Base-by-base conservation (phyloP, 2,329 filamentous ascomycete genomes). In the Trichophaea hybrida region DNA sequence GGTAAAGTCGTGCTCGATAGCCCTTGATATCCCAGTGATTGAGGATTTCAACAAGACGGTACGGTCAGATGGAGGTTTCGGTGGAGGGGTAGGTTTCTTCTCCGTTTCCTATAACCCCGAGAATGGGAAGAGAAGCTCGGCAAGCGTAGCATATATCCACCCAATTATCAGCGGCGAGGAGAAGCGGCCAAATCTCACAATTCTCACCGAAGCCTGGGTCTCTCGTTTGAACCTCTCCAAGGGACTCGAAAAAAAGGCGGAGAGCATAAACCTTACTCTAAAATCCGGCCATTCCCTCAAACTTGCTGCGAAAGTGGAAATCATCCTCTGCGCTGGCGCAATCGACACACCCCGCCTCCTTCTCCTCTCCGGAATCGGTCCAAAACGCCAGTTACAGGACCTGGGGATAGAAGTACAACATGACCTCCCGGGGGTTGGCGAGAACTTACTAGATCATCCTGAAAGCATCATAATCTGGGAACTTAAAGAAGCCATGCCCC, bases 81-180 rank as follows among this genome's bases (percentile, higher is more conserved):
- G 81, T 65, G 77, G 85, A 68, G 85, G 85, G 53, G 86, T 93
- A 33, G 89, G 89, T 59, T 95, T 94, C 78, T 91, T 94, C 77
- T 89, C 85, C 65, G 83, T 94, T 66, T 84, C 86, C 40, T 94
- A 94, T 75, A 94, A 94, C 75, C 89, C 89, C 2, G 88, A 94
- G 69, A 84, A 88, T 69, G 87, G 88, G 69, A 80, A 81, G 68
- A 82, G 89, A 64, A 91, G 85, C 75, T 90, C 85, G 70, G 88
- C 89, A 61, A 89, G 85, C 60, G 88, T 94, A 24, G 89, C 89
- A 15, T 95, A 95, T 74, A 90, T 95, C 69, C 89, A 95, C 74
- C 89, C 89, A 38, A 89, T 94, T 69, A 79, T 94, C 56, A 81
- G 85, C 44, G 88, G 87, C 44, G 84, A 89, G 52, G 88, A 94